Evolutionary conservation across 2,329 filamentous ascomycete genomes (phyloP), one percentile per base, ranked within the genome.

Genomic region (Akanthomyces dipterigenus): DNA sequence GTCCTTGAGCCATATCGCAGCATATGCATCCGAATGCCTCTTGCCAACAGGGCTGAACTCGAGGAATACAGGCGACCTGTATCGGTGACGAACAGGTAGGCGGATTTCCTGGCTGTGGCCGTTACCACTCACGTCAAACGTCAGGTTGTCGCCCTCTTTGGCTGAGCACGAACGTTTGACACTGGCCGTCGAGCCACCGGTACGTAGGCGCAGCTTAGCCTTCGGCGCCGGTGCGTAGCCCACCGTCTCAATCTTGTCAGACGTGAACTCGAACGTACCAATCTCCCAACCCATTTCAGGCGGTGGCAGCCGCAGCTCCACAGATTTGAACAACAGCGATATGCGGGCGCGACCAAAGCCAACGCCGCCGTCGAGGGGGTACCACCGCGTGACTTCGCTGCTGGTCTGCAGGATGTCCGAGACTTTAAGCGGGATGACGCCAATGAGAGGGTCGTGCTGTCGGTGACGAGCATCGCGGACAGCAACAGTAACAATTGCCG

Each of bases 311-410:
- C 86, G 86, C 58, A 93, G 88, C 72, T 96, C 93, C 48, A 97
- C 85, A 31, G 90, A 93, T 31, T 93, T 88, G 83, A 97, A 96
- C 3, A 98, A 82, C 3, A 98, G 75, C 0, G 91, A 96, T 66
- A 99, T 89, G 45, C 93, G 88, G 63, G 96, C 83, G 8, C 93
- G 88, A 43, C 95, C 95, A 65, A 95, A 98, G 0, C 95, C 90
- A 64, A 98, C 88, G 12, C 95, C 95, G 24, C 93, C 95, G 70
- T 96, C 93, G 0, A 99, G 82, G n/a, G 95, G 93, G 72, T 97
- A 98, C 92, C 93, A 97, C 63, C 92, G 81, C 3, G 92, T 96
- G 60, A 88, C 78, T 72, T 98, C 91, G 49, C 91, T 96, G 66
- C 87, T 89, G 0, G 88, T 96, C 68, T 93, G 87, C 24, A 99